phyloP scores from a whole-genome alignment of 768 basidiomycete genomes.

The Xerocomellus amylosporus region DNA sequence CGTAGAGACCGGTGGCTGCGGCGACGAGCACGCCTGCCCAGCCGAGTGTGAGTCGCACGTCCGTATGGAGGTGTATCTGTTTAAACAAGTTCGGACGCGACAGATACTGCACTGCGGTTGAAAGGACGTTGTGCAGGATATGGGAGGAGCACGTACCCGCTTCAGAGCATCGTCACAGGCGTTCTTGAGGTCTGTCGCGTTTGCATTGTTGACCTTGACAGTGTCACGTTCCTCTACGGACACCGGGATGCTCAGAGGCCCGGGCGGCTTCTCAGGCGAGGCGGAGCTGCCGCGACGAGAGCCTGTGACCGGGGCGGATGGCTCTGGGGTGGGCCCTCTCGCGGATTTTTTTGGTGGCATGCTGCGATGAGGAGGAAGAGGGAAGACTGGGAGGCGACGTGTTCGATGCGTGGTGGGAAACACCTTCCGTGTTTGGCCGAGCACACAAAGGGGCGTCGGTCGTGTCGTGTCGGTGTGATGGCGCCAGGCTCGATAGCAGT shows the following conservation, averaged over 20 bases:
- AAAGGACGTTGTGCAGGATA: not conserved
- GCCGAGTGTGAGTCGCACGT: conserved; percentile 82
- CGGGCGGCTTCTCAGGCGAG: conserved; percentile 43
- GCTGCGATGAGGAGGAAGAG: not conserved
- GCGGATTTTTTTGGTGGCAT: conserved; percentile 24
- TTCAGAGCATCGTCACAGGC: conserved; percentile 87
- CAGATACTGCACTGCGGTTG: conserved; percentile 57
- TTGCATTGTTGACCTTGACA: conserved; percentile 61
- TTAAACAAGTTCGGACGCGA: conserved; percentile 81
- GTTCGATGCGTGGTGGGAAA: conserved; percentile 23
- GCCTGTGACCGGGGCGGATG: conserved; percentile 7
- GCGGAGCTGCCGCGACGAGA: conserved; percentile 29
- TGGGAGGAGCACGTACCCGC: conserved; percentile 52
- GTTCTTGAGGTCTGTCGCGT: conserved; percentile 59
- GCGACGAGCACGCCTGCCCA: conserved; percentile 86
- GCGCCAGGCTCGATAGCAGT: conserved; percentile 50
- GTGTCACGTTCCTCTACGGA: conserved; percentile 47
- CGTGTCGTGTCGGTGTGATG: too few relatives aligned
- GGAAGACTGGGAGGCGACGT: conserved; percentile 16
- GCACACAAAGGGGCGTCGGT: too few relatives aligned
- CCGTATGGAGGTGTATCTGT: conserved; percentile 83
- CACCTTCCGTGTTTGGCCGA: not conserved
- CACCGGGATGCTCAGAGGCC: conserved; percentile 50
- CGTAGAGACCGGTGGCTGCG: conserved; percentile 77
- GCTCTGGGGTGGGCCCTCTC: conserved; percentile 12